Percentiles rank a stretch among this genome's conserved stretches.
phyloP scores from a whole-genome alignment of 2,329 filamentous ascomycete genomes.

The Colletotrichum sp. region DNA sequence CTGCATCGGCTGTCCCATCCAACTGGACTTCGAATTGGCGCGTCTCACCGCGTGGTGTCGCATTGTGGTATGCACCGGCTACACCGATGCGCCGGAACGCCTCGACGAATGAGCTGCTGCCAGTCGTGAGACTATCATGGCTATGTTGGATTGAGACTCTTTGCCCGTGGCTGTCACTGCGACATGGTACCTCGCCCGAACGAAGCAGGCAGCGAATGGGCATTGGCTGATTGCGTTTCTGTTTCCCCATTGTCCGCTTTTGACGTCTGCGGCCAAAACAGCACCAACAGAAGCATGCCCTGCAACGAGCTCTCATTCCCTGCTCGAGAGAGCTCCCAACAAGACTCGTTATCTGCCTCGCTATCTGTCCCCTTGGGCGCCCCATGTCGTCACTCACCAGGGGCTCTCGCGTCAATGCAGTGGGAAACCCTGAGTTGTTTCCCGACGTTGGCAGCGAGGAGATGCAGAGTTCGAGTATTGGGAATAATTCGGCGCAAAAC shows the following conservation, averaged over 20 bases:
- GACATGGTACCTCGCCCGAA: not conserved
- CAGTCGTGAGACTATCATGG: not conserved
- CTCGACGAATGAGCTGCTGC: not conserved
- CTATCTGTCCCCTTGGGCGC: not conserved
- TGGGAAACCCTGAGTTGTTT: not conserved
- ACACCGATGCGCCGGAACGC: not conserved
- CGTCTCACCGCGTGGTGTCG: not conserved
- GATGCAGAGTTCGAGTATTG: not conserved
- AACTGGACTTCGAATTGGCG: not conserved
- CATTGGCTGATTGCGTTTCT: not conserved
- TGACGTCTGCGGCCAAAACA: not conserved
- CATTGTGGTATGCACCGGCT: not conserved
- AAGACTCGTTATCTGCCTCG: not conserved
- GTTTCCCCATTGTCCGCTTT: not conserved
- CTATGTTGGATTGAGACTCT: not conserved
- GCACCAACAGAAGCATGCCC: not conserved
- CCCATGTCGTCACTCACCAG: not conserved
- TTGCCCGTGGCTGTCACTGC: not conserved
- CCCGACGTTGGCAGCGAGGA: not conserved
- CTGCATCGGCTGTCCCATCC: not conserved
- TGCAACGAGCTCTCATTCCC: not conserved
- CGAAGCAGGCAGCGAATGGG: not conserved
- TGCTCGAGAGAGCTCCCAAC: not conserved
- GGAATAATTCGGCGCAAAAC: not conserved
- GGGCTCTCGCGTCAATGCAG: not conserved